These are phyloP conservation scores for Medicago ruthenica DNA, from an alignment of 306 rosid species.

Conservation along the genomic window DNA sequence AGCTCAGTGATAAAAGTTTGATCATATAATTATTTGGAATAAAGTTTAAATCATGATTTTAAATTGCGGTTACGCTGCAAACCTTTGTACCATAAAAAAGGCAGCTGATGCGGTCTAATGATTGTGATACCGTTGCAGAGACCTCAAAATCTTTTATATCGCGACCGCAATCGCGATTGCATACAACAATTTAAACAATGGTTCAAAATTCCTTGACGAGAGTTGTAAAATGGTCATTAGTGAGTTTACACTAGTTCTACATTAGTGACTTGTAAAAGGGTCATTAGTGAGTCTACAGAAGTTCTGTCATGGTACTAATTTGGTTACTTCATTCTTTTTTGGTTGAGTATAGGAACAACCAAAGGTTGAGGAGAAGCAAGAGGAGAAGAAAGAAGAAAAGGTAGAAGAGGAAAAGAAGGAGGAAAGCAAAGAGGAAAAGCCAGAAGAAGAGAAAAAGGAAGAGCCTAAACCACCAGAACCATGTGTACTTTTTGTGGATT, in stretches of 20 bases:
- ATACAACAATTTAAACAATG: no score
- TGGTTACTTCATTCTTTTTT: neutral
- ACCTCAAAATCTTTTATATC: neutral
- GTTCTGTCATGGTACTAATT: no score
- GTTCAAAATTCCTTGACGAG: neutral
- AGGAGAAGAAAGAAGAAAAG: conserved; percentile 43
- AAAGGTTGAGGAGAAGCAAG: conserved; percentile 51
- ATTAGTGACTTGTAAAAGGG: neutral
- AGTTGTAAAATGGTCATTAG: neutral
- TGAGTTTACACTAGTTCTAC: no score
- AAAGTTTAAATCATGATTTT: neutral
- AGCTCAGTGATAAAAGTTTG: neutral
- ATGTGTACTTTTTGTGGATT: conserved; percentile 77
- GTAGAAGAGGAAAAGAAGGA: conserved; percentile 49
- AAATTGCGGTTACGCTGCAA: neutral
- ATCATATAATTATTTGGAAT: no score
- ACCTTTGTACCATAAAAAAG: neutral
- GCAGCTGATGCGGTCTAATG: neutral
- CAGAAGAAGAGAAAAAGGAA: conserved; percentile 63
- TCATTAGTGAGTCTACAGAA: no score
- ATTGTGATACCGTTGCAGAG: neutral
- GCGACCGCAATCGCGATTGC: neutral
- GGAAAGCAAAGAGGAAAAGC: conserved; percentile 45
- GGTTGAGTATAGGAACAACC: conserved; percentile 48
- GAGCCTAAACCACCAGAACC: conserved; percentile 78